Evolutionary conservation across 2,329 filamentous ascomycete species (phyloP).

Genomic region (Dendrostoma leiphaemia): DNA sequence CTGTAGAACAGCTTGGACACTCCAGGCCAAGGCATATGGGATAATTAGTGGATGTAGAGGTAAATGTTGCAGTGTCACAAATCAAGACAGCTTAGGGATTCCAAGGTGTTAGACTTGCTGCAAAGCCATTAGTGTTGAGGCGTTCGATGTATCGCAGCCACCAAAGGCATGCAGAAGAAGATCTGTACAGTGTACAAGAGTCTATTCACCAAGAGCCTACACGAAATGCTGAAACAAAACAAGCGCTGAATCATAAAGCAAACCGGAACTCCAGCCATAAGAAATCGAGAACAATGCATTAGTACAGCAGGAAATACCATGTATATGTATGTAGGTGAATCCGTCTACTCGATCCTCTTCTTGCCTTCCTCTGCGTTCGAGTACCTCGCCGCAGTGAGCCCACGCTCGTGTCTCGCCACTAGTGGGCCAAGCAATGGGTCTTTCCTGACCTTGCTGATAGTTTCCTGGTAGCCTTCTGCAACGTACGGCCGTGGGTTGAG

Average conservation of each 20-base stretch:
- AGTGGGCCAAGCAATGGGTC: slow-evolving; percentile 78
- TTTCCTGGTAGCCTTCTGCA: slow-evolving; percentile 83
- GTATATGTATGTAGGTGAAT: background rate
- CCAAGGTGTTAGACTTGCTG: too few relatives aligned
- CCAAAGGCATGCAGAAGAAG: too few relatives aligned
- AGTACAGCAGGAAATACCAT: background rate
- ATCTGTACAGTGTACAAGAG: too few relatives aligned
- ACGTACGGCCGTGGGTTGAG: slow-evolving; percentile 86
- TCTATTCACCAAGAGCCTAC: background rate
- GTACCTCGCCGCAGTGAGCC: slow-evolving; percentile 77
- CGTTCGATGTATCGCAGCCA: too few relatives aligned
- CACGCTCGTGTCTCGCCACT: slow-evolving; percentile 73
- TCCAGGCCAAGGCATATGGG: too few relatives aligned
- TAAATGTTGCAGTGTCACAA: background rate
- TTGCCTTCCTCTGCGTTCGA: slow-evolving; percentile 93
- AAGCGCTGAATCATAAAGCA: too few relatives aligned
- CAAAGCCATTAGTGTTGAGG: too few relatives aligned
- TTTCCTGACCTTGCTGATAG: slow-evolving; percentile 77
- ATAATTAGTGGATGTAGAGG: background rate
- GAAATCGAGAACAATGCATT: background rate
- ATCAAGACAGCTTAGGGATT: too few relatives aligned
- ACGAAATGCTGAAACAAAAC: background rate
- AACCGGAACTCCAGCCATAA: background rate
- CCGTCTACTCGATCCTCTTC: slow-evolving; percentile 83
- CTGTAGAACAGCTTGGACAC: too few relatives aligned